Evolutionary conservation across 1,284 basidiomycete genomes (phyloP).

Genomic region (Caloboletus inedulis): DNA sequence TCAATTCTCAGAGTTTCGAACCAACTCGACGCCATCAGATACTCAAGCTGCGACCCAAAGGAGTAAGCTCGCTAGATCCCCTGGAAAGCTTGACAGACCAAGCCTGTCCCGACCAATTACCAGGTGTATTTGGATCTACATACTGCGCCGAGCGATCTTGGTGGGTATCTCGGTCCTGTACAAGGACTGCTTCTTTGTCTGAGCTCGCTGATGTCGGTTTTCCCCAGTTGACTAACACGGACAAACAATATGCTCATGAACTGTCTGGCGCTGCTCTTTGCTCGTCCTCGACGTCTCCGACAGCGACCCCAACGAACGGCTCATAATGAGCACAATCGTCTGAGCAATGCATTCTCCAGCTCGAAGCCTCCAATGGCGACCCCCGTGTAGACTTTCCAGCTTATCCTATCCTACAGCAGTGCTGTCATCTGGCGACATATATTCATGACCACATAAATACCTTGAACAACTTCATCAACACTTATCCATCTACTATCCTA

Average conservation of each 20-base stretch:
- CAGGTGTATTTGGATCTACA: background rate
- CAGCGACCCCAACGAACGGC: constrained; percentile 5
- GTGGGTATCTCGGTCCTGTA: background rate
- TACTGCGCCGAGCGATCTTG: too few relatives aligned
- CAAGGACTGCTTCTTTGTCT: background rate
- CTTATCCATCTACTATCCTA: background rate
- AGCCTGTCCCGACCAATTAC: background rate
- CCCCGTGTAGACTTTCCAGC: constrained; percentile 5
- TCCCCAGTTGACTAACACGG: constrained; percentile 3
- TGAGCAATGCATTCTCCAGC: constrained; percentile 13
- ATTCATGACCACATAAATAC: constrained; percentile 13
- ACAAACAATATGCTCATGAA: constrained; percentile 14
- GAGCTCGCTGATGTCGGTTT: background rate
- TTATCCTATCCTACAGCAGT: background rate
- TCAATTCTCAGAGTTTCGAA: background rate
- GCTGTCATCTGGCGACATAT: constrained; percentile 1
- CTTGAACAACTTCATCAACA: background rate
- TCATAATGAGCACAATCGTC: constrained; percentile 19
- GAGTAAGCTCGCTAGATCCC: too few relatives aligned
- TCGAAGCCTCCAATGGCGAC: constrained; percentile 14
- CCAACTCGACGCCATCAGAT: background rate
- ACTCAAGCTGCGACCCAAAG: too few relatives aligned
- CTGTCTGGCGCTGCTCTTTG: background rate
- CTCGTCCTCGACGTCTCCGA: background rate
- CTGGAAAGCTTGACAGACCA: too few relatives aligned